A percentile compares a stretch with the other conserved stretches of the same genome.
Evolutionary conservation across 441 rosid species (phyloP).

Genomic region (Hura crepitans): DNA sequence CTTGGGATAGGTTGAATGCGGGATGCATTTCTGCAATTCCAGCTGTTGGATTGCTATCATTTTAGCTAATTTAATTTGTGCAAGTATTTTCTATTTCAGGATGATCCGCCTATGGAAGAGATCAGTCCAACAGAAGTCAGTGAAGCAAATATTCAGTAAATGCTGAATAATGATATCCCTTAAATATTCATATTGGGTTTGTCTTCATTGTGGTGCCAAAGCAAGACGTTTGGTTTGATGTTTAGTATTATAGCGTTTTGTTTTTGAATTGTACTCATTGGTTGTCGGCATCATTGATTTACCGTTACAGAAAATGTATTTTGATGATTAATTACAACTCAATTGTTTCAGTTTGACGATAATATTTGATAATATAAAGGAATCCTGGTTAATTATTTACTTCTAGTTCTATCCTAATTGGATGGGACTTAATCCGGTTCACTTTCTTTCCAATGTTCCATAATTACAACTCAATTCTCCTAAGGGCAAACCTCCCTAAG

Average conservation of each 20-base stretch:
- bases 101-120: slow-evolving; percentile 29
- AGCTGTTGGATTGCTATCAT: not conserved
- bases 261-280: too few relatives aligned
- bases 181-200: slow-evolving; percentile 18
- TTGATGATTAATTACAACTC: not conserved
- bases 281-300: too few relatives aligned
- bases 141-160: slow-evolving; percentile 9
- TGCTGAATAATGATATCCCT: slow-evolving; percentile 13
- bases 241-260: not conserved
- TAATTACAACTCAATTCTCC: too few relatives aligned
- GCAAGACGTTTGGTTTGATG: not conserved
- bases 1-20: not conserved
- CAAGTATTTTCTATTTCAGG: slow-evolving; percentile 32
- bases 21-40: not conserved
- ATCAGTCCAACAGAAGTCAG: slow-evolving; percentile 24
- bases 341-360: not conserved
- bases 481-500: too few relatives aligned
- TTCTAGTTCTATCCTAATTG: too few relatives aligned
- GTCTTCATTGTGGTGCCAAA: slow-evolving; percentile 17
- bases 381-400: too few relatives aligned
- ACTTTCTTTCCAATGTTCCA: too few relatives aligned
- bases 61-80: too few relatives aligned
- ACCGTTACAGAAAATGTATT: not conserved
- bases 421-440: too few relatives aligned
- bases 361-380: too few relatives aligned